These are phyloP conservation scores for Phytophthora podocarpi DNA, from an alignment of 352 stramenopile species.

Conservation along the genomic window DNA sequence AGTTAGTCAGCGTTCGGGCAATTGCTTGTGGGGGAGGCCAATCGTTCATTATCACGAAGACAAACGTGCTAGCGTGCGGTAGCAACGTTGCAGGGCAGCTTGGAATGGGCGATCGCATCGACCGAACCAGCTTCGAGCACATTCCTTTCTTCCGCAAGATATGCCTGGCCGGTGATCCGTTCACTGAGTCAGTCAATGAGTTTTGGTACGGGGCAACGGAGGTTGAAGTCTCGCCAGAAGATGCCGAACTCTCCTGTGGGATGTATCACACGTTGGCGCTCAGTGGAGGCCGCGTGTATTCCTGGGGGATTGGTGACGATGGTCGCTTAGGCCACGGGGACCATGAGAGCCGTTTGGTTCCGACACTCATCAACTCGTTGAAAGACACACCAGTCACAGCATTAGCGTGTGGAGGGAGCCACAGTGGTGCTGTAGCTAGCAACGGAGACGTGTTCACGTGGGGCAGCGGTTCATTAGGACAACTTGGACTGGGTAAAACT, in stretches of 20 bases:
- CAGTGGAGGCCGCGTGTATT: conserved; percentile 46
- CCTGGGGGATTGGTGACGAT: conserved; percentile 72
- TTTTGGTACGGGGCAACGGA: background rate
- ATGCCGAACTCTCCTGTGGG: conserved; percentile 55
- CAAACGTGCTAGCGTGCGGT: conserved; percentile 57
- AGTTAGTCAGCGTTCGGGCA: conserved; percentile 44
- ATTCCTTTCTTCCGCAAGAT: conserved; percentile 58
- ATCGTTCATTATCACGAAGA: conserved; percentile 62
- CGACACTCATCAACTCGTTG: conserved; percentile 41
- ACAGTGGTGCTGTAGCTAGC: conserved; percentile 54
- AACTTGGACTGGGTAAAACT: conserved; percentile 51
- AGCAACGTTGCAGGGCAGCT: conserved; percentile 76
- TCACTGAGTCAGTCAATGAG: background rate
- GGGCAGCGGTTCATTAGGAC: conserved; percentile 60
- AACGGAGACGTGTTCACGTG: conserved; percentile 63
- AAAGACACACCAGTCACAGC: conserved; percentile 38
- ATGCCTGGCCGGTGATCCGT: background rate
- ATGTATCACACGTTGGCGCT: conserved; percentile 68
- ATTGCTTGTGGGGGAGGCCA: conserved; percentile 62
- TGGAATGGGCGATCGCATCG: conserved; percentile 52
- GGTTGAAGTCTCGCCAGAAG: conserved; percentile 17
- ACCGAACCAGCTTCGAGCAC: conserved; percentile 52
- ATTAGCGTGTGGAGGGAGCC: conserved; percentile 60
- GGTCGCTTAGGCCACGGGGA: conserved; percentile 61
- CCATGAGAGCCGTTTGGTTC: conserved; percentile 48